Evolutionary conservation across 2,329 filamentous ascomycete genomes (phyloP), one percentile per base, ranked within the genome.

Genomic region (Zalaria sp.): DNA sequence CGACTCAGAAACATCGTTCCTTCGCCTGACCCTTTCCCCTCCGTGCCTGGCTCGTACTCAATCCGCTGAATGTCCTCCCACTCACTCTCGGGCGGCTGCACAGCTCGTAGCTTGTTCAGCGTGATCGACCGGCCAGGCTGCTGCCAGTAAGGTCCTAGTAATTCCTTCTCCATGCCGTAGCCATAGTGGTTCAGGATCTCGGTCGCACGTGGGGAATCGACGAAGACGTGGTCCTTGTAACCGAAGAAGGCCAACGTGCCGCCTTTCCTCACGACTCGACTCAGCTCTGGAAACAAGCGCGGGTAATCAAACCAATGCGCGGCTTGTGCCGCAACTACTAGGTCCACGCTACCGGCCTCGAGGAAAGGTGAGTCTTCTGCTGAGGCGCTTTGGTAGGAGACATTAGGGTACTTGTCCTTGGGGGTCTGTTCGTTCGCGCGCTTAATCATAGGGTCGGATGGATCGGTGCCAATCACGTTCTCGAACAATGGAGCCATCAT

Each of bases 271-370:
- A 79, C 58, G 5, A 76, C 67, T 8, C 73, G 65, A 6, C 60
- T 60, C 43, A 81, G 54, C 51, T 74, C 69, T 0, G 66, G 66
- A 71, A 74, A 81, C 3, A 71, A 65, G 34, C 60, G 63, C 5
- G 47, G 34, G 51, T 73, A 75, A 53, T 80, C 67, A 55, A 82
- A 82, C 77, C 77, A 82, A 54, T 82, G 78, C 34, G 76, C 75
- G 5, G 77, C 68, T 51, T 81, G 76, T 1, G 61, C 68, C 0
- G 67, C 64, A 0, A 66, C 59, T 1, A 67, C 59, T 47, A 68
- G 59, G 53, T 81, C 77, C 1, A 80, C 56, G 3, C 62, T 66
- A 4, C 53, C 60, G 43, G 71, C 66, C 0, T 54, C 40, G 2
- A 79, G 43, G 46, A 72, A 75, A 1, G 46, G 34, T 0, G 58